Evolutionary conservation across 768 basidiomycete species (phyloP).

Genomic region (Suillus subluteus): DNA sequence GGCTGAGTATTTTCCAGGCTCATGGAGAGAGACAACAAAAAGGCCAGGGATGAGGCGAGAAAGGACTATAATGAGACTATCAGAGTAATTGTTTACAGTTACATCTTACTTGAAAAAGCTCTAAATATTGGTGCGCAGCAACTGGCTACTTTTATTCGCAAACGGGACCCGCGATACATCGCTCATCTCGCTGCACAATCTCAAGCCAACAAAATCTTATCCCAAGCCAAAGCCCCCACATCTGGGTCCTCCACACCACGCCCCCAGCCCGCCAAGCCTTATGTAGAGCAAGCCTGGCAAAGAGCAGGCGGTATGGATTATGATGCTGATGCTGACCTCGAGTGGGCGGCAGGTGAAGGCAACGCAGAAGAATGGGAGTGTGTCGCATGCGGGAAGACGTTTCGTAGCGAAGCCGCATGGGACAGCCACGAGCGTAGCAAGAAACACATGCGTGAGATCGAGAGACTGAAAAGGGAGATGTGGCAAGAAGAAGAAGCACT

Average conservation of each 20-base stretch:
- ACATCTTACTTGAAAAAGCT: background rate
- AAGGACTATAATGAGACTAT: conserved; percentile 94
- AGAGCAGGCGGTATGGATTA: conserved; percentile 43
- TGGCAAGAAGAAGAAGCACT: conserved; percentile 69
- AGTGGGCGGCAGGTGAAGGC: conserved; percentile 76
- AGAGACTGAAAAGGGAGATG: conserved; percentile 79
- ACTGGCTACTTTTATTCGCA: conserved; percentile 74
- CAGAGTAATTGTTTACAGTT: conserved; percentile 48
- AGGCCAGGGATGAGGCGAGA: conserved; percentile 82
- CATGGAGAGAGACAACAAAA: conserved; percentile 97
- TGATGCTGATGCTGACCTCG: conserved; percentile 59
- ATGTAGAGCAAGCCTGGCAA: conserved; percentile 93
- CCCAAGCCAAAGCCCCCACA: conserved; percentile 20
- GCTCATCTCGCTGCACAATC: conserved; percentile 53
- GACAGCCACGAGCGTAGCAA: conserved; percentile 94
- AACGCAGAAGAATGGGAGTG: conserved; percentile 90
- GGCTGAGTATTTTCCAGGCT: conserved; percentile 46
- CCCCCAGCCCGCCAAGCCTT: conserved; percentile 39
- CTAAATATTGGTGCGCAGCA: conserved; percentile 47
- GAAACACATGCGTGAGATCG: conserved; percentile 90
- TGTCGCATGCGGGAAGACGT: conserved; percentile 89
- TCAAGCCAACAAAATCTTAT: conserved; percentile 37
- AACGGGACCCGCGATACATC: conserved; percentile 90
- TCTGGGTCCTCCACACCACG: conserved; percentile 34
- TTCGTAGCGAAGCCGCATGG: conserved; percentile 93